Conservation (phyloP, 139 green algal species). For the Cymbomonas tetramitiformis region DNA sequence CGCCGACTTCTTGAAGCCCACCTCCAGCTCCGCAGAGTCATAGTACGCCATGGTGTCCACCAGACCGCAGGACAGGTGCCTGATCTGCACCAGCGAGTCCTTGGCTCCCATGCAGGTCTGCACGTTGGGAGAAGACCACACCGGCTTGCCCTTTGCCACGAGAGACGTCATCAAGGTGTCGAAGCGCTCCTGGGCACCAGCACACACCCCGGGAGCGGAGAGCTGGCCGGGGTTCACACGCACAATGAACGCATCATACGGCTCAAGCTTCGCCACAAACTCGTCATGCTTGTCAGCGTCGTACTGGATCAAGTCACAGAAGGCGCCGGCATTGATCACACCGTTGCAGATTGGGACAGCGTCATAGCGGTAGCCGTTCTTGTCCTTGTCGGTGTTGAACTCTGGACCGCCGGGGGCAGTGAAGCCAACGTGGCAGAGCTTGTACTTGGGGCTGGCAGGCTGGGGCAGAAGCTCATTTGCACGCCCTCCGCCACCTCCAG, state of each 20-base stretch:
- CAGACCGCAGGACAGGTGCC: constrained; percentile 22
- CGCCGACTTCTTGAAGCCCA: constrained; percentile 20
- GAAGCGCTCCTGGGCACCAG: neutral
- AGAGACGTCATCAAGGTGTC: constrained; percentile 7
- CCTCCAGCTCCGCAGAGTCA: constrained; percentile 15
- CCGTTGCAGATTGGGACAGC: constrained; percentile 29
- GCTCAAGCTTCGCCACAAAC: neutral
- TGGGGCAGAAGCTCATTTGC: too few species aligned
- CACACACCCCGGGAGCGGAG: neutral
- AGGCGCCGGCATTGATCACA: constrained; percentile 20
- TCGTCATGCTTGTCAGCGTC: constrained; percentile 8
- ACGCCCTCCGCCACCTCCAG: too few species aligned
- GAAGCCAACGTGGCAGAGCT: too few species aligned
- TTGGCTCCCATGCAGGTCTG: constrained; percentile 24
- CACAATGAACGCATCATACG: constrained; percentile 17
- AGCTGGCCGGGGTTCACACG: constrained; percentile 27
- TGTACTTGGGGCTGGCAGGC: too few species aligned
- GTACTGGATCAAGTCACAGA: constrained; percentile 15
- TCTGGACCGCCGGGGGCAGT: too few species aligned
- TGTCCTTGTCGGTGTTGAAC: constrained; percentile 21
- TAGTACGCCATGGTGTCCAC: constrained; percentile 28
- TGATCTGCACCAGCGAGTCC: constrained; percentile 24
- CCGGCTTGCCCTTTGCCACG: neutral
- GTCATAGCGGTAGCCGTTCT: constrained; percentile 21
- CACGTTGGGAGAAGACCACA: constrained; percentile 8